Evolutionary conservation across 78 protist genomes (phyloP), one percentile per base, ranked within the genome.

Genomic region (Blattamonas nauphoetae): DNA sequence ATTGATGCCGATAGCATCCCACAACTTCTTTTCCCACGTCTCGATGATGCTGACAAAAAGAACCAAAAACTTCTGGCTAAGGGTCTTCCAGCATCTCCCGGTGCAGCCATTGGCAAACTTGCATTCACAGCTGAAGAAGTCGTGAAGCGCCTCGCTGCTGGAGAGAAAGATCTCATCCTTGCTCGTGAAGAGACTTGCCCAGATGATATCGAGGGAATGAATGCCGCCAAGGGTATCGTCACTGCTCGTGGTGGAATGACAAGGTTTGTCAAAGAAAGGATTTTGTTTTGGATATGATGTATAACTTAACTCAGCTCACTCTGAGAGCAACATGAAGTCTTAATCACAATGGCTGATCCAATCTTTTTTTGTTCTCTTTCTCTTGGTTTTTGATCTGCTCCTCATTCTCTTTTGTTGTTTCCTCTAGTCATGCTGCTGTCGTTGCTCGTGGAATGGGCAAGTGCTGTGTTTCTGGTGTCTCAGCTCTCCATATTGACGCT

Each of bases 391-490:
- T 79, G 33, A 79, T 33, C 41, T 79, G 32, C 33, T 33, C 35
- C 64, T 79, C 83, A 79, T 79, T 21, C 5, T 21, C 6, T 79
- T 79, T 79, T 79, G 4, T 79, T 11, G 6, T 79, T 79, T 79
- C 41, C 41, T 79, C 33, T 21, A 79, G 83, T 86, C 95, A 93
- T 91, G 96, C 96, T 41, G 94, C 96, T 1, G 94, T 94, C 42
- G 96, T 94, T 1, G 93, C 94, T 41, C 91, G 96, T 42, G 95
- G 94, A 0, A 91, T 92, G 95, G 93, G 93, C 87, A 92, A 90
- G 90, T 44, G 86, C 82, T 92, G 94, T 87, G 90, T 94, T 36
- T 4, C 88, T 78, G 96, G 96, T 36, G 78, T 88, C 86, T 6
- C 1, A 34, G 92, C 44, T 64, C 0, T 92, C 41, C 29, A 41